Base-by-base conservation (phyloP, 306 rosid species). In the Trichosanthes truncata region DNA sequence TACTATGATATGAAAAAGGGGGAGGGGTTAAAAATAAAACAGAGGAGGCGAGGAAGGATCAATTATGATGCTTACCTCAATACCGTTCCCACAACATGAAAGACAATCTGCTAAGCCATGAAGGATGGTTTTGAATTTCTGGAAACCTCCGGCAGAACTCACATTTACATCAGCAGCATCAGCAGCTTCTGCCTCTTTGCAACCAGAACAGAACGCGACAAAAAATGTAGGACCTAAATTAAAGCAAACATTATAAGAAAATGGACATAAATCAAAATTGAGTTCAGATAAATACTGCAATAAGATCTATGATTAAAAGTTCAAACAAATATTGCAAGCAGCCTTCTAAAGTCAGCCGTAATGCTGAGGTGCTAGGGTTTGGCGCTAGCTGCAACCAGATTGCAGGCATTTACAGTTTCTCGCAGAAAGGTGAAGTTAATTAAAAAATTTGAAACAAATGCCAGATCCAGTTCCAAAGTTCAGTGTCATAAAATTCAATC, bases 41-140 rank as follows among this genome's bases (percentile, higher is more conserved):
- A 78, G 4, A 78, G 53, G 4, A 78, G 53, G 45, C 26, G 21
- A 4, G 33, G 11, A 49, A 55, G 33, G 51, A 56, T 48, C 60
- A 8, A 12, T 53, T 66, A 31, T 14, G 26, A 68, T 35, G 57
- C 83, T 66, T 80, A 92, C 98, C 93, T 84, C 84, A 80, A 89
- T 69, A 72, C 87, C 82, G 55, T 80, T 82, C 71, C 88, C 91
- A 78, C n/a, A 17, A 81, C 86, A 85, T 45, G 89, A 52, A 35
- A 94, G 61, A 89, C 97, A 92, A 75, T 92, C 95, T 75, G 91
- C 91, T 88, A 94, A 83, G 66, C 92, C 89, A 81, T 83, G 86
- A 84, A 94, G 91, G 74, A 89, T 88, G 57, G 7, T 41, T 21
- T 74, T 63, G 81, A 84, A 92, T 80, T 76, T 81, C 52, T 81